phyloP scores from a whole-genome alignment of 768 basidiomycete genomes.

The Nidularia pulvinata region DNA sequence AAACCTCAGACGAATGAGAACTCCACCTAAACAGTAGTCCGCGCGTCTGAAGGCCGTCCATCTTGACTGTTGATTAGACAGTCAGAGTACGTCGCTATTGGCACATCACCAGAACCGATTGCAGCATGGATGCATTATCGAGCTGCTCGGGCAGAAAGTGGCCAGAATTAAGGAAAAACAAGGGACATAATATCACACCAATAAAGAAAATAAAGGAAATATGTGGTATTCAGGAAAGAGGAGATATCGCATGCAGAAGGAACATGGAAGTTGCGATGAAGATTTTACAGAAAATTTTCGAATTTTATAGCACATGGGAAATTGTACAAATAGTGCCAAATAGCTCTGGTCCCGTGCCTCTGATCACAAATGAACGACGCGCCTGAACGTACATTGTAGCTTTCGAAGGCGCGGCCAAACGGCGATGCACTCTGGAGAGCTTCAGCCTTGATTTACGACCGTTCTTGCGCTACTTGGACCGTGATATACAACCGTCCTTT shows the following conservation, averaged over 20 bases:
- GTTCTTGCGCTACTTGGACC: too few species aligned
- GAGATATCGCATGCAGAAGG: background rate
- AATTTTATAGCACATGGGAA: too few species aligned
- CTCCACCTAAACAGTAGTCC: constrained; percentile 29
- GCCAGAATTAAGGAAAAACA: constrained; percentile 41
- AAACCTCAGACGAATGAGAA: constrained; percentile 26
- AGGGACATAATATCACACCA: constrained; percentile 3
- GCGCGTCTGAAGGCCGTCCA: constrained; percentile 39
- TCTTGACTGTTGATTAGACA: constrained; percentile 56
- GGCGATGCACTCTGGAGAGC: too few species aligned
- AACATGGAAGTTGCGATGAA: too few species aligned
- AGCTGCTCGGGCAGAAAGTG: constrained; percentile 81
- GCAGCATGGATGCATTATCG: constrained; percentile 56
- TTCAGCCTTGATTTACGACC: too few species aligned
- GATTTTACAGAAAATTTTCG: too few species aligned
- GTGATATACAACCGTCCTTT: too few species aligned
- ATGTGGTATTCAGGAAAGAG: constrained; percentile 3
- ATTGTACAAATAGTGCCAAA: too few species aligned
- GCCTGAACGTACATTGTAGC: too few species aligned
- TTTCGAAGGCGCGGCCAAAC: too few species aligned
- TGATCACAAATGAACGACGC: too few species aligned
- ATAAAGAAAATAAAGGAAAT: constrained; percentile 2
- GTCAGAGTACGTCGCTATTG: constrained; percentile 49
- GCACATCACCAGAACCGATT: constrained; percentile 82
- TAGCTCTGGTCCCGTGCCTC: too few species aligned